Conservation (phyloP, 116 monocot genomes). For the Cymodocea nodosa region DNA sequence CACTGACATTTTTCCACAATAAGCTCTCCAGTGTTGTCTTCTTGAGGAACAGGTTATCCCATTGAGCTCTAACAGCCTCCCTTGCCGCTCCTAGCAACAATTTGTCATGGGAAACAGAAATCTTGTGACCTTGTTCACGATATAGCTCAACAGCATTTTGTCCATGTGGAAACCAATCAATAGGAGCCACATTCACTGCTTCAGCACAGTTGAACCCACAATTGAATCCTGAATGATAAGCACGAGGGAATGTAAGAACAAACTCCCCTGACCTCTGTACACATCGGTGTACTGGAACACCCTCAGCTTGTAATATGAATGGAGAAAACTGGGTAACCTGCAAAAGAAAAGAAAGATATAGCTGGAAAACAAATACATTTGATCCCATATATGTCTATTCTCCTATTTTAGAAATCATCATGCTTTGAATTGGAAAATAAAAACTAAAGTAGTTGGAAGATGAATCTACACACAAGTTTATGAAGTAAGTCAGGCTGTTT, state of each 20-base stretch:
- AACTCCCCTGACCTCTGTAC: slow-evolving; percentile 80
- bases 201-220: slow-evolving; percentile 95
- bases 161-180: slow-evolving; percentile 96
- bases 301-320: slow-evolving; percentile 60
- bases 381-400: no score
- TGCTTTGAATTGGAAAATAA: background rate
- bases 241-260: slow-evolving; percentile 84
- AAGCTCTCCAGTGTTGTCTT: slow-evolving; percentile 40
- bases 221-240: slow-evolving; percentile 95
- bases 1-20: slow-evolving; percentile 62
- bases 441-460: background rate
- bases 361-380: background rate
- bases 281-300: slow-evolving; percentile 72
- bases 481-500: slow-evolving; percentile 94
- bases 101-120: slow-evolving; percentile 86
- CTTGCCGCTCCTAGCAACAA: slow-evolving; percentile 76
- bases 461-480: slow-evolving; percentile 54
- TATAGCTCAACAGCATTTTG: slow-evolving; percentile 81
- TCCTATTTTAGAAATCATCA: no score
- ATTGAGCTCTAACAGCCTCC: slow-evolving; percentile 75
- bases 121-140: slow-evolving; percentile 61
- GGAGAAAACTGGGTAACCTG: slow-evolving; percentile 97
- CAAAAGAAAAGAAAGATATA: background rate
- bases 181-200: slow-evolving; percentile 90
- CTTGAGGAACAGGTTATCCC: slow-evolving; percentile 54